Evolutionary conservation across 108 stramenopile species (phyloP).

Genomic region (Nitzschia putrida): DNA sequence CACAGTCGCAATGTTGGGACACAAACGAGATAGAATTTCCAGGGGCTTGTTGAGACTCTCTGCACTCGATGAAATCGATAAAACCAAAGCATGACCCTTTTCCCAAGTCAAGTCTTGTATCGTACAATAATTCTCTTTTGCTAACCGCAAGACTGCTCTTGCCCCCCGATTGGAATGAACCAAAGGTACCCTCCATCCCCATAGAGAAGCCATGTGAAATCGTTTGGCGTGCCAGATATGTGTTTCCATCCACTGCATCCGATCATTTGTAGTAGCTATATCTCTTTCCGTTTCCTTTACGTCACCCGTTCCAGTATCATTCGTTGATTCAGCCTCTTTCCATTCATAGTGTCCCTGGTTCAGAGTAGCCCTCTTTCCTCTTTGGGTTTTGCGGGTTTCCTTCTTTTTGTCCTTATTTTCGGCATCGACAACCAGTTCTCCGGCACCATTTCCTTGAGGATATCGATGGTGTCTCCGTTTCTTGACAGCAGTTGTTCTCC

Average conservation of each 20-base stretch:
- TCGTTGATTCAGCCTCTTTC: neutral
- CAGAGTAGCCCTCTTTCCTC: slow-evolving; percentile 22
- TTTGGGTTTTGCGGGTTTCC: slow-evolving; percentile 20
- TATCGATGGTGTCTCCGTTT: slow-evolving; percentile 58
- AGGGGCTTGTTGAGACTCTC: too few species aligned
- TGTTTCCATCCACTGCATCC: slow-evolving; percentile 64
- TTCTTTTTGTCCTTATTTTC: neutral
- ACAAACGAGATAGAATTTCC: slow-evolving; percentile 3
- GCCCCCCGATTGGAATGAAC: slow-evolving; percentile 75
- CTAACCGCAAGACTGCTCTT: slow-evolving; percentile 68
- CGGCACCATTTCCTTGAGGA: slow-evolving; percentile 28
- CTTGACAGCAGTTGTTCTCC: slow-evolving; percentile 66
- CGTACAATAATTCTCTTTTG: slow-evolving; percentile 3
- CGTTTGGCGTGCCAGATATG: slow-evolving; percentile 87
- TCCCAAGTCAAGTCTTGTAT: slow-evolving; percentile 76
- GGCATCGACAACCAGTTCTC: too few species aligned
- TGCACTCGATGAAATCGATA: neutral
- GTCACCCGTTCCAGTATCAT: neutral
- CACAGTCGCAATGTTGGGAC: neutral
- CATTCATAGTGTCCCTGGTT: slow-evolving; percentile 25
- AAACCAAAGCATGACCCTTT: neutral
- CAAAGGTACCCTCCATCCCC: slow-evolving; percentile 72
- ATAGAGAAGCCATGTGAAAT: slow-evolving; percentile 68
- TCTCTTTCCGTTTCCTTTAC: neutral
- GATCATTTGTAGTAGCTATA: slow-evolving; percentile 8